phyloP scores from a whole-genome alignment of 306 rosid genomes.

The Canavalia gladiata region DNA sequence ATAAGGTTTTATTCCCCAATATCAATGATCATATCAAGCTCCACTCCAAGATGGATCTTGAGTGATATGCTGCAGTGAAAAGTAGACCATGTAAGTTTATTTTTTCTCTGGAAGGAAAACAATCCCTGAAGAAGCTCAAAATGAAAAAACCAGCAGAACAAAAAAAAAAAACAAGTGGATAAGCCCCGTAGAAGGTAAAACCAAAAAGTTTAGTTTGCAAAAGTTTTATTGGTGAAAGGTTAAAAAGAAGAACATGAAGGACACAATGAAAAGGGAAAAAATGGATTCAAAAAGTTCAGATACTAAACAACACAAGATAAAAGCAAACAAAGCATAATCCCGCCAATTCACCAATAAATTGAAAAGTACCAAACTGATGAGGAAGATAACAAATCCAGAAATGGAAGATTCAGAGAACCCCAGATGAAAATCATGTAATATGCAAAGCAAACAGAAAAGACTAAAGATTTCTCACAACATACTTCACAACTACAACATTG shows the following conservation, averaged over 20 bases:
- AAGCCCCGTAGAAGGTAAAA: conserved; percentile 9
- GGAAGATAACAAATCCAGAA: conserved; percentile 26
- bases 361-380: conserved; percentile 41
- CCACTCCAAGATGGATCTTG: conserved; percentile 48
- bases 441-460: conserved; percentile 4
- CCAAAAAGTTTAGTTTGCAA: not conserved
- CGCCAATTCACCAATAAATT: conserved; percentile 39
- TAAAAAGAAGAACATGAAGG: conserved; percentile 23
- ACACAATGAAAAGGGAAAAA: conserved; percentile 33
- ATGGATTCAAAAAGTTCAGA: conserved; percentile 44
- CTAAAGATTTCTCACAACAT: conserved; percentile 7
- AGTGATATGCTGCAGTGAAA: conserved; percentile 55
- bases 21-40: conserved; percentile 54
- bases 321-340: conserved; percentile 34
- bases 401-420: conserved; percentile 56
- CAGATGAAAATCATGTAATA: conserved; percentile 43
- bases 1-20: conserved; percentile 46
- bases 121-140: conserved; percentile 25
- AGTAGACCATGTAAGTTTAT: conserved; percentile 50
- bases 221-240: conserved; percentile 22
- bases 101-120: not conserved
- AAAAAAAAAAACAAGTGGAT: conserved; percentile 16
- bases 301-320: conserved; percentile 26
- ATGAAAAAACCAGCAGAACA: conserved; percentile 40
- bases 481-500: conserved; percentile 39